phyloP scores from a whole-genome alignment of 257 asterid species.

The Eustoma russellianum region DNA sequence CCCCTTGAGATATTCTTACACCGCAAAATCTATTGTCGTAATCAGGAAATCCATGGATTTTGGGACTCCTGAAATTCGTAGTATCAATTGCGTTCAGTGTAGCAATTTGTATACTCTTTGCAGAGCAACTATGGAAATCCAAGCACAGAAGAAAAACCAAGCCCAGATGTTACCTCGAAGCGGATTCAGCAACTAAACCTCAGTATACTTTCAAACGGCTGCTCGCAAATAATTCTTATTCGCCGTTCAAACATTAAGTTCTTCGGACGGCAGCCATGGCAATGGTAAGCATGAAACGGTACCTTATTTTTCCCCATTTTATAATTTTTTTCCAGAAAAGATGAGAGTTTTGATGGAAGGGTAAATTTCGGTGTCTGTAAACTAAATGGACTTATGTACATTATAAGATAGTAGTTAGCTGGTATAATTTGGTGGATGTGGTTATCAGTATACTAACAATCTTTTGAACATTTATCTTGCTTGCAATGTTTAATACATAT shows the following conservation, averaged over 20 bases:
- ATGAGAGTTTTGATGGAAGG: slow-evolving; percentile 2
- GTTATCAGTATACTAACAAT: too few species aligned
- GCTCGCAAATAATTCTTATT: slow-evolving; percentile 71
- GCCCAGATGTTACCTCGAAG: slow-evolving; percentile 40
- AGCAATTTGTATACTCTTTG: slow-evolving; percentile 41
- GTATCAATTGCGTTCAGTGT: slow-evolving; percentile 37
- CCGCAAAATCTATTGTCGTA: too few species aligned
- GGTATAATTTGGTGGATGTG: too few species aligned
- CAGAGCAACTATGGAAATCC: slow-evolving; percentile 20
- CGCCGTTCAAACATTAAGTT: slow-evolving; percentile 71
- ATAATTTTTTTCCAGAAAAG: neutral
- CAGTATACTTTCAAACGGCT: slow-evolving; percentile 64
- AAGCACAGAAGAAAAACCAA: slow-evolving; percentile 16
- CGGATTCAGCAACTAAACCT: slow-evolving; percentile 44
- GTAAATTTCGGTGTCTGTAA: neutral
- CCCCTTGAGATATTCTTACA: neutral
- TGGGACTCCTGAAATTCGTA: slow-evolving; percentile 27
- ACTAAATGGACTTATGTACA: too few species aligned
- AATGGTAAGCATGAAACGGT: slow-evolving; percentile 22
- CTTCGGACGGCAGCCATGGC: slow-evolving; percentile 5
- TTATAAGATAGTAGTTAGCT: too few species aligned
- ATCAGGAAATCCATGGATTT: slow-evolving; percentile 24
- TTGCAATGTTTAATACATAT: too few species aligned
- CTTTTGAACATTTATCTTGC: too few species aligned
- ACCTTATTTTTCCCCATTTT: neutral